These are phyloP conservation scores for Cytospora chrysosperma DNA, from an alignment of 2,329 filamentous ascomycete species.

Conservation along the genomic window DNA sequence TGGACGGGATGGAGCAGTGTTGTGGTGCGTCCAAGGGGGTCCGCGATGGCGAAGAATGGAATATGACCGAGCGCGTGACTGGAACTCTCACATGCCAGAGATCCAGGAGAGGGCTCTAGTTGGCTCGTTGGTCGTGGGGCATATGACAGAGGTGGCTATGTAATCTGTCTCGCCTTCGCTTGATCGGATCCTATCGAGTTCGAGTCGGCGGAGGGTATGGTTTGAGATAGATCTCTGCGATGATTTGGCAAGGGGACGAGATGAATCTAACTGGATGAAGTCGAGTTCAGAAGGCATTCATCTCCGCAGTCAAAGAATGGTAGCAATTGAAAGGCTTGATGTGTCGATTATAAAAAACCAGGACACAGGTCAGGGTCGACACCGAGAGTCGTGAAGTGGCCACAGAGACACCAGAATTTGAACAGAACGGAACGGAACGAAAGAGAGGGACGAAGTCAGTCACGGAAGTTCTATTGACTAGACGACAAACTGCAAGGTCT, in stretches of 20 bases:
- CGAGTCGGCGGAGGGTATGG: slow-evolving; percentile 6
- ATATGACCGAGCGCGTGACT: slow-evolving; percentile 2
- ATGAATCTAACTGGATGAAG: not conserved
- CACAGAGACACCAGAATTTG: slow-evolving; percentile 4
- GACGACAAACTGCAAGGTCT: not conserved
- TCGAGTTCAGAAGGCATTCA: not conserved
- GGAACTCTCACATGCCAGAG: slow-evolving; percentile 24
- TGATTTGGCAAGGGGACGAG: not conserved
- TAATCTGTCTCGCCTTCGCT: slow-evolving; percentile 10
- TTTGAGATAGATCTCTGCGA: not conserved
- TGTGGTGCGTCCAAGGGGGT: slow-evolving; percentile 2
- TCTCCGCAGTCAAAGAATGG: not conserved
- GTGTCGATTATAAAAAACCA: not conserved
- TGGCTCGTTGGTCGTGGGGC: slow-evolving; percentile 6
- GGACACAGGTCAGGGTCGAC: not conserved
- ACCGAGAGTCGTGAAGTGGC: slow-evolving; percentile 7
- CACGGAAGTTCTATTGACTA: slow-evolving; percentile 10
- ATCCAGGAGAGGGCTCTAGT: slow-evolving; percentile 5
- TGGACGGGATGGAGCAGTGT: slow-evolving; percentile 5
- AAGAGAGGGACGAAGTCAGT: not conserved
- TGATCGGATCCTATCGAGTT: slow-evolving; percentile 8
- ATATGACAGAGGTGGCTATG: not conserved
- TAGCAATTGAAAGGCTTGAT: not conserved
- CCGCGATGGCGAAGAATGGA: slow-evolving; percentile 17
- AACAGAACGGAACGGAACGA: slow-evolving; percentile 1